phyloP scores from a whole-genome alignment of 2,329 filamentous ascomycete species.

The Aulographum hederae region DNA sequence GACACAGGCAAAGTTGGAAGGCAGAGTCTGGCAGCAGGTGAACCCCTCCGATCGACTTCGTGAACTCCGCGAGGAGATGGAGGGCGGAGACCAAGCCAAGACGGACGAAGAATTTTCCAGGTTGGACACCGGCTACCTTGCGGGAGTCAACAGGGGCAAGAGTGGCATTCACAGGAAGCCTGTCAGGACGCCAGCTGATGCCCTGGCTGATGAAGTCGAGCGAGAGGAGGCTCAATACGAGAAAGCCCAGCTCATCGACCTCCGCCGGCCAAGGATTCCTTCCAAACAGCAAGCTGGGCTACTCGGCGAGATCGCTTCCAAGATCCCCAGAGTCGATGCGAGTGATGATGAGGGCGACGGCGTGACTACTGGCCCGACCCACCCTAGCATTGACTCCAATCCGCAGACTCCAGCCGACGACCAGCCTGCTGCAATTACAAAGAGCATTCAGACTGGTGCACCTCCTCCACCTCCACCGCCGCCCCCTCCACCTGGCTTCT shows the following conservation, averaged over 20 bases:
- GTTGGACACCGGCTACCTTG: constrained; percentile 54
- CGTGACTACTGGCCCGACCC: constrained; percentile 55
- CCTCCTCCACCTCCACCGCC: constrained; percentile 32
- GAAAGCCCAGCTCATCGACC: constrained; percentile 62
- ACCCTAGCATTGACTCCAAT: constrained; percentile 55
- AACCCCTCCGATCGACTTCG: constrained; percentile 84
- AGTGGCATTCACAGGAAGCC: constrained; percentile 12
- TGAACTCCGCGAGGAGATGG: constrained; percentile 89
- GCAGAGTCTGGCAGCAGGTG: constrained; percentile 68
- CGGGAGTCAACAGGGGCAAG: constrained; percentile 17
- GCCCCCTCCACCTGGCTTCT: constrained; percentile 25
- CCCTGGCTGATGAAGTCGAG: constrained; percentile 20
- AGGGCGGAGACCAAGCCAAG: constrained; percentile 36
- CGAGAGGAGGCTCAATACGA: constrained; percentile 45
- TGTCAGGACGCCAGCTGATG: constrained; percentile 21
- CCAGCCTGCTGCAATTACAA: constrained; percentile 30
- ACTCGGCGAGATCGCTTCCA: constrained; percentile 54
- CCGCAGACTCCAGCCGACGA: constrained; percentile 47
- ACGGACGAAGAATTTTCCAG: constrained; percentile 20
- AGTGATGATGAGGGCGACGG: constrained; percentile 44
- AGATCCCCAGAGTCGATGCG: constrained; percentile 56
- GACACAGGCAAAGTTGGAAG: constrained; percentile 93
- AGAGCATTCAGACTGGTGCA: constrained; percentile 23
- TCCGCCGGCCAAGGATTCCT: constrained; percentile 55
- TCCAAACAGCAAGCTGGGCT: constrained; percentile 47